Percentiles rank a stretch among this genome's conserved stretches.
phyloP scores from a whole-genome alignment of 345 rosid genomes.

The Euclidium syriacum region DNA sequence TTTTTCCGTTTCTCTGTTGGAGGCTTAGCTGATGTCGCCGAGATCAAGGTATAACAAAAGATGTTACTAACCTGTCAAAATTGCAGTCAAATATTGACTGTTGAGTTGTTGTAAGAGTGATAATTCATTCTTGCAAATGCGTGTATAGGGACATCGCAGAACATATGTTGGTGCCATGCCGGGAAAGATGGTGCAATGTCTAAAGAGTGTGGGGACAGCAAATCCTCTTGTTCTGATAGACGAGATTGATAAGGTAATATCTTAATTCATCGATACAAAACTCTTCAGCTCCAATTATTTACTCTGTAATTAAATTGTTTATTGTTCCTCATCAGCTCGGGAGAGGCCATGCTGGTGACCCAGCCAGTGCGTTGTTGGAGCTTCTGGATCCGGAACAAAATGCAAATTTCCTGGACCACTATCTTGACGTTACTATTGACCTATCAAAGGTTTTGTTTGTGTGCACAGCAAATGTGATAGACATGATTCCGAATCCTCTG shows the following conservation, averaged over 20 bases:
- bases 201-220: slow-evolving; percentile 95
- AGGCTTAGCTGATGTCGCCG: slow-evolving; percentile 96
- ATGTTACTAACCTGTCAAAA: neutral
- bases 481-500: slow-evolving; percentile 92
- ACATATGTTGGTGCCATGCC: slow-evolving; percentile 99
- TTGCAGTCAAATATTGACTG: neutral
- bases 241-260: slow-evolving; percentile 92
- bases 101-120: neutral
- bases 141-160: slow-evolving; percentile 90
- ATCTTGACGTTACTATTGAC: slow-evolving; percentile 95
- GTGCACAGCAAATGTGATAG: slow-evolving; percentile 98
- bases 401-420: slow-evolving; percentile 96
- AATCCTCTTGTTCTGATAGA: slow-evolving; percentile 98
- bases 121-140: slow-evolving; percentile 18
- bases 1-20: slow-evolving; percentile 98
- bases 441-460: slow-evolving; percentile 97
- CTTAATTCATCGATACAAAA: neutral
- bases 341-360: slow-evolving; percentile 96
- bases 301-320: neutral
- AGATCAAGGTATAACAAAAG: slow-evolving; percentile 78
- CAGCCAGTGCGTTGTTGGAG: slow-evolving; percentile 98
- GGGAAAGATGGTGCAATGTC: slow-evolving; percentile 99
- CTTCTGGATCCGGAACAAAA: slow-evolving; percentile 99
- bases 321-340: slow-evolving; percentile 60
- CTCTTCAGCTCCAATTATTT: neutral